These are phyloP conservation scores for Colletotrichum sp. DNA, from an alignment of 2,329 filamentous ascomycete genomes.

Conservation along the genomic window DNA sequence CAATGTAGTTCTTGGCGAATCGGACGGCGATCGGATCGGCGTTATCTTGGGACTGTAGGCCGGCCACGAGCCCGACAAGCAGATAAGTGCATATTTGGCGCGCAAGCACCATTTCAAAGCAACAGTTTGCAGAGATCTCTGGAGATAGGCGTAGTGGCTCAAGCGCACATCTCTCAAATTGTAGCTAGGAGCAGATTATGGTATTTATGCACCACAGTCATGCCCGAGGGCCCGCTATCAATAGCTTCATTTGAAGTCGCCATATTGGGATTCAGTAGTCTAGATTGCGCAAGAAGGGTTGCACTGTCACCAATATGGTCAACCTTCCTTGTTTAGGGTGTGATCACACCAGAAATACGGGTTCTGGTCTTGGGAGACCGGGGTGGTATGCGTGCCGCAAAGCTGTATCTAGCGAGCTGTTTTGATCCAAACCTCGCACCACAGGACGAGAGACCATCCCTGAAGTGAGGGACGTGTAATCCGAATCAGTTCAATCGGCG, in stretches of 20 bases:
- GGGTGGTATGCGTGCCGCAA: not conserved
- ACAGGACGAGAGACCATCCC: not conserved
- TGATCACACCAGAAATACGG: not conserved
- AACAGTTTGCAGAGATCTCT: fast-evolving
- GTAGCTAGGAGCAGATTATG: not conserved
- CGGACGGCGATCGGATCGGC: not conserved
- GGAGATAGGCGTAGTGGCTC: not conserved
- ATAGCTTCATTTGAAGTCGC: not conserved
- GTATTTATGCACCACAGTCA: not conserved
- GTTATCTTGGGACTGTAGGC: not conserved
- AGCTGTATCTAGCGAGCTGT: not conserved
- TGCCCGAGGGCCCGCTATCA: not conserved
- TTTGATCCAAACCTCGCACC: not conserved
- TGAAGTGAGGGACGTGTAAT: not conserved
- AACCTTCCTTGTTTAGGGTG: not conserved
- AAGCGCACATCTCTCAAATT: not conserved
- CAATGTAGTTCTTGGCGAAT: constrained; percentile 9
- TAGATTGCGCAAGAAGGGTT: not conserved
- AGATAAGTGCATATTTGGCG: not conserved
- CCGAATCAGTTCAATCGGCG: fast-evolving
- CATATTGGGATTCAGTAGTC: not conserved
- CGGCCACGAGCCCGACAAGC: not conserved
- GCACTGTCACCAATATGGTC: not conserved
- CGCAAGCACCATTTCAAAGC: not conserved
- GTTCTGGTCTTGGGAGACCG: not conserved